Evolutionary conservation across 768 basidiomycete genomes (phyloP).

Genomic region (Suillus lakei): DNA sequence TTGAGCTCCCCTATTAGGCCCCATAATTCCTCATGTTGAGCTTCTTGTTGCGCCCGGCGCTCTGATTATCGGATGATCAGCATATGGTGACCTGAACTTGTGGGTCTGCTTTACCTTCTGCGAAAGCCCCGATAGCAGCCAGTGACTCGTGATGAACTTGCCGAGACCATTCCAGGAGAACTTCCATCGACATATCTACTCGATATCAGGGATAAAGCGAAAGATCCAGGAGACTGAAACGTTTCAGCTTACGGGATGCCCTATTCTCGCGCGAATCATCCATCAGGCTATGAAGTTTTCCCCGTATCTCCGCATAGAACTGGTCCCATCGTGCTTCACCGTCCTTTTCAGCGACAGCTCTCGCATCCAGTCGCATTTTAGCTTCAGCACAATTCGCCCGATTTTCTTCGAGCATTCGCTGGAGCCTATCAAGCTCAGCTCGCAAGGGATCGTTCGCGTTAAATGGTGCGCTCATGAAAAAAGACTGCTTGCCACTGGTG

Average conservation of each 20-base stretch:
- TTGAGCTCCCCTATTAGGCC: neutral
- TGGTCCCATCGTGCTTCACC: neutral
- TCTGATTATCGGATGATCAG: conserved; percentile 18
- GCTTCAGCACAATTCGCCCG: conserved; percentile 6
- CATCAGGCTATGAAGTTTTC: conserved; percentile 3
- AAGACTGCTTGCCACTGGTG: neutral
- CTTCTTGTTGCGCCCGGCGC: conserved; percentile 4
- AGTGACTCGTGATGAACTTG: conserved; percentile 11
- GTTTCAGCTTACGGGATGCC: conserved; percentile 5
- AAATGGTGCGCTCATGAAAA: neutral
- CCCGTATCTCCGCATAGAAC: conserved; percentile 1
- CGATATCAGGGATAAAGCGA: neutral
- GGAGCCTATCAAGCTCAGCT: conserved; percentile 4
- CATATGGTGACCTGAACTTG: neutral
- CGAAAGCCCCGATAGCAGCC: conserved; percentile 12
- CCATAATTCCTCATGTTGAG: neutral
- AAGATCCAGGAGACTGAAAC: neutral
- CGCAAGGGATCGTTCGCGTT: neutral
- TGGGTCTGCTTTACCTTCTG: conserved; percentile 1
- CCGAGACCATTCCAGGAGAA: conserved; percentile 10
- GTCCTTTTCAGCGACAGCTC: neutral
- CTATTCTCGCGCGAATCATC: neutral
- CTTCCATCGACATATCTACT: conserved; percentile 4
- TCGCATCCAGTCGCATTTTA: neutral
- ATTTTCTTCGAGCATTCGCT: conserved; percentile 9